Base-by-base conservation (phyloP, 2,329 filamentous ascomycete genomes). In the Trichoderma sp. region DNA sequence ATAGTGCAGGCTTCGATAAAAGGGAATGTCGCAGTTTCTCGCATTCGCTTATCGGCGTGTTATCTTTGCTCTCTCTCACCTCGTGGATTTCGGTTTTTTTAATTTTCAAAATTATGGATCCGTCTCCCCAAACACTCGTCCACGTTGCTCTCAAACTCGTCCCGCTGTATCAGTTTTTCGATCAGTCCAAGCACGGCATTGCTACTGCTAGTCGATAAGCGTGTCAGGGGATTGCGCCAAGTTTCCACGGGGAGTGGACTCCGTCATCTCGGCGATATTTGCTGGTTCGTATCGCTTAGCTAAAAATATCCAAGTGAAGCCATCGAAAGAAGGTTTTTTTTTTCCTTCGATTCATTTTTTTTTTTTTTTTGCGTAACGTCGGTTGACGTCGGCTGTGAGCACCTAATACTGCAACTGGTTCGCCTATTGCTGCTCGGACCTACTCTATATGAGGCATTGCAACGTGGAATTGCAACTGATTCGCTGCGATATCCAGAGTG, bases 241-340 rank as follows among this genome's bases (percentile, higher is more conserved):
- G 30, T 46, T 43, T 30, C 14, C 37, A 30, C 21, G 26, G 61
- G 61, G n/a, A 56, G 60, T 64, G 60, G 60, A 37, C 49, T 39
- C 52, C 28, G 24, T 46, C 52, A 65, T 55, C 37, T 65, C 61
- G 49, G 34, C 61, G 24, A 65, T 46, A 46, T 55, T 52, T 52
- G 59, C 59, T 63, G 21, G 43, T 32, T 39, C 39, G 49, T 30
- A 24, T 43, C 51, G 34, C 34, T 56, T 28, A 43, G 16, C 39
- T 16, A 55, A 21, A 46, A 16, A 55, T 43, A 34, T 13, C 32
- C 32, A 55, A 28, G 18, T 32, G 34, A 39, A 65, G n/a, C 46
- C 46, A 13, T 49, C 46, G 21, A 52, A 37, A 39, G 18, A n/a
- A 32, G 11, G n/a, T 11, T 21, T 46, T 46, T 46, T 46, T 4